phyloP scores from a whole-genome alignment of 768 basidiomycete genomes.

The Rhodocollybia butyracea region DNA sequence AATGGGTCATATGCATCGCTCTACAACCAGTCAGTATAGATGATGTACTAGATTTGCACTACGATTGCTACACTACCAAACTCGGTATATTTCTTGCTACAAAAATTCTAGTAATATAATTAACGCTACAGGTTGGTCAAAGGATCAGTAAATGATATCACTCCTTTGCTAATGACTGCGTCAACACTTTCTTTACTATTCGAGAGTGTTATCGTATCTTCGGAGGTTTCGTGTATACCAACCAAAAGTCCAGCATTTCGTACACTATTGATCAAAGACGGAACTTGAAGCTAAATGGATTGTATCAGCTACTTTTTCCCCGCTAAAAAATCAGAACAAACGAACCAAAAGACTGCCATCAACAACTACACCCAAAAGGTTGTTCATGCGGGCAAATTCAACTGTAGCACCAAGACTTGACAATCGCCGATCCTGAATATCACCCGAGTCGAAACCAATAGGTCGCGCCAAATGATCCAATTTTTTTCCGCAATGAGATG shows the following conservation, averaged over 20 bases:
- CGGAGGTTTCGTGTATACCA: constrained; percentile 68
- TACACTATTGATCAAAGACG: constrained; percentile 84
- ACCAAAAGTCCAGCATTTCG: constrained; percentile 87
- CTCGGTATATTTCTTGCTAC: not conserved
- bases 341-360: constrained; percentile 81
- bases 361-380: constrained; percentile 87
- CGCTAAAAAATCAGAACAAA: constrained; percentile 11
- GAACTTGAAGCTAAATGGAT: constrained; percentile 72
- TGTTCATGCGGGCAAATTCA: constrained; percentile 90
- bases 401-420: constrained; percentile 86
- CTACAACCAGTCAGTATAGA: constrained; percentile 64
- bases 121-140: not conserved
- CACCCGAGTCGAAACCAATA: constrained; percentile 27
- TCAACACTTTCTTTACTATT: constrained; percentile 54
- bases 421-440: constrained; percentile 45
- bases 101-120: constrained; percentile 1
- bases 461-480: constrained; percentile 32
- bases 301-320: constrained; percentile 11
- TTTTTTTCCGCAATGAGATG: constrained; percentile 77
- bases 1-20: constrained; percentile 67
- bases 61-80: not conserved
- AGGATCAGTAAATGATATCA: constrained; percentile 66
- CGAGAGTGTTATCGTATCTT: constrained; percentile 34
- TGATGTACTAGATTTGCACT: not conserved
- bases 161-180: constrained; percentile 62